Base-by-base conservation (phyloP, 2,329 filamentous ascomycete genomes). In the Escovopsis weberi region DNA sequence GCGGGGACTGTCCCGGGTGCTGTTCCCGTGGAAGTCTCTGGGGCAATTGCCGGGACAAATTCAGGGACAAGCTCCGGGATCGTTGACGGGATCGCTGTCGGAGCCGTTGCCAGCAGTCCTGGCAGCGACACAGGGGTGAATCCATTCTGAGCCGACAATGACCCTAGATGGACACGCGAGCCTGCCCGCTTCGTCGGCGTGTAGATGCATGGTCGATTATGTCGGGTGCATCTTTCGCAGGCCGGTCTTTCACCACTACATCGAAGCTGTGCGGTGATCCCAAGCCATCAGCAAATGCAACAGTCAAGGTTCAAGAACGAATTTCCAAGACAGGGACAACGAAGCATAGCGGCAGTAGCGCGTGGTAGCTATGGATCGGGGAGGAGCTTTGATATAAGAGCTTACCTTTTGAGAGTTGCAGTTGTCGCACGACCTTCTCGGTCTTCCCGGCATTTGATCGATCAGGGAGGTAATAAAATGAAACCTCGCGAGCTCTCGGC, bases 401-500 rank as follows among this genome's bases (percentile, higher is more conserved):
- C 38, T 40, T 33, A 33, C 38, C 38, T 40, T 40, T 26, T 40
- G 38, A 30, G 38, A 15, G 30, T 40, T 40, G 30, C 38, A 40
- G n/a, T 26, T 34, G 38, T 40, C 38, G 32, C 38, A 40, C n/a
- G 38, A 40, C 28, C 38, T 26, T 40, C 38, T 40, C 18, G 28
- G 38, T 26, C 38, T 33, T 15, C 38, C 38, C n/a, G 38, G 26
- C 38, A 40, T 40, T 26, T 26, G 18, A 33, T 23, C 26, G 26
- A 26, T 26, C 26, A 26, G 26, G 12, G n/a, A 30, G 18, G 10
- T 6, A 26, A 38, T 11, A 12, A 28, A 38, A 38, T 38, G 35
- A 37, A n/a, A 37, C 15, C 23, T 37, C 15, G 35, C 15, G 15
- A 43, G 15, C 28, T 33, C 40, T 12, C 15, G 37, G 37, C 6